phyloP scores from a whole-genome alignment of 1,139 yeast genomes.

The Wickerhamomyces sp. region DNA sequence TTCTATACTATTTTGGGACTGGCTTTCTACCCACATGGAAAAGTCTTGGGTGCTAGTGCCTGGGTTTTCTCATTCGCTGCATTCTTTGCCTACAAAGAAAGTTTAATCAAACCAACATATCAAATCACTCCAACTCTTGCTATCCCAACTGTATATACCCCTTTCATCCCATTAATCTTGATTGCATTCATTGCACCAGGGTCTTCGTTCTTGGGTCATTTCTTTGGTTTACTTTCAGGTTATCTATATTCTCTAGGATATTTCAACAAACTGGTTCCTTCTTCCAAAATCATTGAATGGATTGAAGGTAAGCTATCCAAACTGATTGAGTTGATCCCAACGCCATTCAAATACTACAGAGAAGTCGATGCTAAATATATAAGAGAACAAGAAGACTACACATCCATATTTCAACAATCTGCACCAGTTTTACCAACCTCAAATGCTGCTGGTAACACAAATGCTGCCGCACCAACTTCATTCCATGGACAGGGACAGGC shows the following conservation, averaged over 20 bases:
- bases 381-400: slow-evolving; percentile 36
- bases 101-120: slow-evolving; percentile 42
- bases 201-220: slow-evolving; percentile 73
- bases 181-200: slow-evolving; percentile 47
- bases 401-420: slow-evolving; percentile 13
- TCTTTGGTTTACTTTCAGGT: slow-evolving; percentile 48
- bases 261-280: slow-evolving; percentile 54
- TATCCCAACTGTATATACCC: slow-evolving; percentile 60
- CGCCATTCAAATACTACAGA: slow-evolving; percentile 45
- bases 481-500: slow-evolving; percentile 35
- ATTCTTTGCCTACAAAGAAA: slow-evolving; percentile 59
- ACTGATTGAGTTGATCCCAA: slow-evolving; percentile 50
- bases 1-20: slow-evolving; percentile 57
- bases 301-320: slow-evolving; percentile 54
- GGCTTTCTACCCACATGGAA: slow-evolving; percentile 46
- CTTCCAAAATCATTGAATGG: slow-evolving; percentile 51
- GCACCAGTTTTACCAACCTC: slow-evolving; percentile 3
- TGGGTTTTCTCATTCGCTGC: slow-evolving; percentile 71
- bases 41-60: slow-evolving; percentile 66
- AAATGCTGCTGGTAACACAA: neutral
- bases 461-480: slow-evolving; percentile 4
- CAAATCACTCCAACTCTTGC: slow-evolving; percentile 30
- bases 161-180: slow-evolving; percentile 49
- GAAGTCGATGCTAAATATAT: slow-evolving; percentile 50
- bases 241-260: slow-evolving; percentile 53